Conservation (phyloP, 208 protist species). For the Naegleria gruberi region DNA sequence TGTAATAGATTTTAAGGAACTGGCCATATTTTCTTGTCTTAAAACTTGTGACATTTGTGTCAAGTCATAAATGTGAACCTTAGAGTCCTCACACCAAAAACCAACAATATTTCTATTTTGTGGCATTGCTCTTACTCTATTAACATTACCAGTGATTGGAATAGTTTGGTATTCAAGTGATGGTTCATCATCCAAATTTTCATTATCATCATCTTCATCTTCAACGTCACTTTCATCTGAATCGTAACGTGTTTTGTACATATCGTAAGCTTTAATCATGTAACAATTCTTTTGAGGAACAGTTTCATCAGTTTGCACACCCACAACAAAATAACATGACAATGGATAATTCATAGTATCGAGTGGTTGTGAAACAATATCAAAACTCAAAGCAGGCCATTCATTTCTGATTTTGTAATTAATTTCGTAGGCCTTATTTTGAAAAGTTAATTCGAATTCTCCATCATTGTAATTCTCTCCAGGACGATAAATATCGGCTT, state of each 20-base stretch:
- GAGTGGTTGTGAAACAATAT: conserved; percentile 21
- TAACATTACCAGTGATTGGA: conserved; percentile 45
- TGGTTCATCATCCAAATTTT: conserved; percentile 70
- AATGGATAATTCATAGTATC: conserved; percentile 64
- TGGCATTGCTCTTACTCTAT: conserved; percentile 69
- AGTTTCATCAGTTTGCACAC: conserved; percentile 80
- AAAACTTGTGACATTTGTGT: conserved; percentile 11
- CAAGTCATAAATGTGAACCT: conserved; percentile 41
- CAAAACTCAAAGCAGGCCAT: conserved; percentile 39
- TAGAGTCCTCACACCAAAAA: conserved; percentile 69
- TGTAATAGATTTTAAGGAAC: conserved; percentile 13
- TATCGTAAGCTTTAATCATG: conserved; percentile 76
- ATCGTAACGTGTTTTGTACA: conserved; percentile 79
- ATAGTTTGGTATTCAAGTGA: conserved; percentile 54
- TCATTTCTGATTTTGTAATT: conserved; percentile 30
- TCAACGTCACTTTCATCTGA: conserved; percentile 75
- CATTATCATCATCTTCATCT: conserved; percentile 63
- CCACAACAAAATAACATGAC: conserved; percentile 78
- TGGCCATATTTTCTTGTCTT: conserved; percentile 27
- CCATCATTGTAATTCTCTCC: conserved; percentile 7
- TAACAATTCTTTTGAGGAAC: conserved; percentile 79
- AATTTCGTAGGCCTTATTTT: conserved; percentile 32
- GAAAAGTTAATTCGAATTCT: conserved; percentile 28
- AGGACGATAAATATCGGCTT: conserved; percentile 5
- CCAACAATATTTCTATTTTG: conserved; percentile 86